phyloP scores from a whole-genome alignment of 2,329 filamentous ascomycete species.

The Trichoderma sp. region DNA sequence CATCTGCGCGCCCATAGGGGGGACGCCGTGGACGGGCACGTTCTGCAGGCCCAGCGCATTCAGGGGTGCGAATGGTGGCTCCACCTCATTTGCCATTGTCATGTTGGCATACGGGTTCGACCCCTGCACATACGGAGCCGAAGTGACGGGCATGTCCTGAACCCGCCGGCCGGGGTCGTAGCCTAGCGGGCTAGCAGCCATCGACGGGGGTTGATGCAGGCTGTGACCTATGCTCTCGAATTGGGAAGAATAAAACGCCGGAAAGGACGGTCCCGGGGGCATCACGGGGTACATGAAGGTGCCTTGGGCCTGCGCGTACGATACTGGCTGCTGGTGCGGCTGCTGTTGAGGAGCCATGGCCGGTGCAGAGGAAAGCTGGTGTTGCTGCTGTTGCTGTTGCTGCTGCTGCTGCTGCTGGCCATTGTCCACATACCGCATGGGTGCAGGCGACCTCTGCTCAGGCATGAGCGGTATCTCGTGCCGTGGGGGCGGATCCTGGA shows the following conservation, averaged over 20 bases:
- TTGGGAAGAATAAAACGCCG: slow-evolving; percentile 35
- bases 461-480: slow-evolving; percentile 37
- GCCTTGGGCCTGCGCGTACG: slow-evolving; percentile 27
- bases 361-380: background rate
- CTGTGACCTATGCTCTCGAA: slow-evolving; percentile 37
- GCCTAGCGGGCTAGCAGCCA: slow-evolving; percentile 35
- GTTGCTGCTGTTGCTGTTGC: background rate
- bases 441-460: slow-evolving; percentile 32
- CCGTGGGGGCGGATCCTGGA: slow-evolving; percentile 58
- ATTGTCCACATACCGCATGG: slow-evolving; percentile 30
- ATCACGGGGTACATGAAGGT: slow-evolving; percentile 37
- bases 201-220: slow-evolving; percentile 33
- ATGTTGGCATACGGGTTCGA: slow-evolving; percentile 33
- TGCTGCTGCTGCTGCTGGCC: slow-evolving; percentile 16
- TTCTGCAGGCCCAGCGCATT: slow-evolving; percentile 41
- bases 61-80: slow-evolving; percentile 39
- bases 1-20: slow-evolving; percentile 37
- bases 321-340: slow-evolving; percentile 27
- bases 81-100: slow-evolving; percentile 35
- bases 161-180: slow-evolving; percentile 34
- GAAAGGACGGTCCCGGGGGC: slow-evolving; percentile 35
- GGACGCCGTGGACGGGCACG: slow-evolving; percentile 24
- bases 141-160: slow-evolving; percentile 35
- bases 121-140: slow-evolving; percentile 34
- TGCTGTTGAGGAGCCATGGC: background rate